These are phyloP conservation scores for Striga hermonthica DNA, from an alignment of 305 asterid species.

Conservation along the genomic window DNA sequence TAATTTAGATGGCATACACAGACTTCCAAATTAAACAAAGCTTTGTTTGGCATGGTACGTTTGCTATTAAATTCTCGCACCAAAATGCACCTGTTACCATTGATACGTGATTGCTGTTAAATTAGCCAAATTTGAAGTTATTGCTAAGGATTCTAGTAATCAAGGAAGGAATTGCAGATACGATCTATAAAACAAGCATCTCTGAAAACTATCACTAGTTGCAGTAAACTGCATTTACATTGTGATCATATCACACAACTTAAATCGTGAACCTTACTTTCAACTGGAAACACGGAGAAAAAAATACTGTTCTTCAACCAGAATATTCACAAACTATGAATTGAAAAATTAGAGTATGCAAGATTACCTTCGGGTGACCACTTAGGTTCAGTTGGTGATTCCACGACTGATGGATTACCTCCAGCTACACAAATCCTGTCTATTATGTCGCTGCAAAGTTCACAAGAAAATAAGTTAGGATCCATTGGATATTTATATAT, in stretches of 20 bases:
- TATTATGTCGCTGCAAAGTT: slow-evolving; percentile 50
- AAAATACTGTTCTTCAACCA: slow-evolving; percentile 15
- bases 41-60: background rate
- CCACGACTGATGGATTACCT: slow-evolving; percentile 65
- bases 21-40: slow-evolving; percentile 1
- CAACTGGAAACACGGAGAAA: slow-evolving; percentile 11
- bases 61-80: background rate
- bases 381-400: slow-evolving; percentile 92
- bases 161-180: background rate
- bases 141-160: slow-evolving; percentile 1
- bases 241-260: slow-evolving; percentile 1
- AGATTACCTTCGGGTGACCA: slow-evolving; percentile 87
- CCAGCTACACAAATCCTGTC: slow-evolving; percentile 84
- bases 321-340: background rate
- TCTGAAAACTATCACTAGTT: background rate
- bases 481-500: background rate
- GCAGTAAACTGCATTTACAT: background rate
- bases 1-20: background rate
- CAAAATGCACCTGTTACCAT: background rate
- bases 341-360: background rate
- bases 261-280: background rate
- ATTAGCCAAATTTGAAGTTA: background rate
- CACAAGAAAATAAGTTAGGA: slow-evolving; percentile 10
- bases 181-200: background rate
- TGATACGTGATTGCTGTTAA: background rate